Base-by-base conservation (phyloP, 2,329 filamentous ascomycete genomes). In the Trichophyton equinum region DNA sequence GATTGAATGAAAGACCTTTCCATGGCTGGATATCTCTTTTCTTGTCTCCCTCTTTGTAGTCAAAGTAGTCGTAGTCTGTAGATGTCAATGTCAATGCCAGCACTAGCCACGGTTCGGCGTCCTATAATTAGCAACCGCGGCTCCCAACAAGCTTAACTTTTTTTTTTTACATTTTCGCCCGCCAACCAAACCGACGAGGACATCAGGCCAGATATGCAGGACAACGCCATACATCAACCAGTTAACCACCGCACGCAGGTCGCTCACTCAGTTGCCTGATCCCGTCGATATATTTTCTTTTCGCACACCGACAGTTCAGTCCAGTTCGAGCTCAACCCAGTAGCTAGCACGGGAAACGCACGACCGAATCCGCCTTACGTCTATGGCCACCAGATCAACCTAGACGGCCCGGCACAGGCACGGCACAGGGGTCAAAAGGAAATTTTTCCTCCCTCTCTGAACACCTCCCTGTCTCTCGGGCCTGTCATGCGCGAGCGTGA, bases 1-100 rank as follows among this genome's bases (percentile, higher is more conserved):
- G 33, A 38, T 55, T 55, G 18, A 55, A 55, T 55, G 27, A 55
- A 55, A 55, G 51, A 55, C 18, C 51, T 55, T 55, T 55, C 46
- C 51, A 36, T 55, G 51, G 27, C n/a, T 36, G 38, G 57, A 56
- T 30, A 62, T 60, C 36, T 58, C 18, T 36, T 55, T 27, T 30
- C n/a, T 36, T 9, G 2, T 4, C 11, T 38, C 9, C 3, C 33
- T 3, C 11, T 13, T 3, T 38, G 33, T 38, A 38, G 33, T 38
- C 33, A 13, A 38, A 9, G 33, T 38, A 38, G 33, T 38, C 33
- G 33, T 38, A 38, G 33, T 38, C 33, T 11, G 11, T 13, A 13
- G 9, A 11, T 13, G 33, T 38, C 25, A 27, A 4, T 27, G 25
- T 27, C 25, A 11, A 36, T 36, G 7, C 11, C 3, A 4, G 33